phyloP scores from a whole-genome alignment of 2,329 filamentous ascomycete species.

The Cercospora sesami region DNA sequence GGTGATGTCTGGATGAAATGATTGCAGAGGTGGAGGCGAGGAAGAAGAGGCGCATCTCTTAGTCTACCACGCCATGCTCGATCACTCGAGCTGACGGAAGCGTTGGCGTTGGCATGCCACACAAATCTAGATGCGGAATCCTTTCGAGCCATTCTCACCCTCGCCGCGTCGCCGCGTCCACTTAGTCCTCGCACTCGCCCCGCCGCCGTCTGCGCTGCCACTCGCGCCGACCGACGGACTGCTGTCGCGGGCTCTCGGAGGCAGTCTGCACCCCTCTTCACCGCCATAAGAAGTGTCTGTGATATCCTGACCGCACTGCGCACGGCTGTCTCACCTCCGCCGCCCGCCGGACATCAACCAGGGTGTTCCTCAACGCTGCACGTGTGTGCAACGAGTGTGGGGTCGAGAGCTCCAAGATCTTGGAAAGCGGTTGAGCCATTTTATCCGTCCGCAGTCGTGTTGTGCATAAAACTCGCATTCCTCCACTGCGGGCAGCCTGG shows the following conservation, averaged over 20 bases:
- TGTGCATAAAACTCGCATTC: background rate
- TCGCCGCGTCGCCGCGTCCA: background rate
- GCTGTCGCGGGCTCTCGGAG: background rate
- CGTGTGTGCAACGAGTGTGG: background rate
- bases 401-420: background rate
- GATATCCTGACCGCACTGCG: background rate
- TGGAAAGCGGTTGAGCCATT: conserved; percentile 1
- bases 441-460: background rate
- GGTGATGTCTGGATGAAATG: background rate
- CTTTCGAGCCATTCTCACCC: background rate
- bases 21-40: background rate
- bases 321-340: conserved; percentile 1
- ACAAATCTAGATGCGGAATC: background rate
- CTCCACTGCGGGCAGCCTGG: background rate
- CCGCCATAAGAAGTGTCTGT: background rate
- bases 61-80: background rate
- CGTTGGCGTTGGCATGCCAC: background rate
- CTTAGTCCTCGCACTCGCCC: background rate
- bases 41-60: background rate
- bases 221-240: background rate
- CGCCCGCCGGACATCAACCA: background rate
- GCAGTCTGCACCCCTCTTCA: background rate
- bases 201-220: background rate
- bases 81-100: background rate
- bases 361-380: background rate